Conservation (phyloP, 1,284 basidiomycete genomes). For the Mycena sp. region DNA sequence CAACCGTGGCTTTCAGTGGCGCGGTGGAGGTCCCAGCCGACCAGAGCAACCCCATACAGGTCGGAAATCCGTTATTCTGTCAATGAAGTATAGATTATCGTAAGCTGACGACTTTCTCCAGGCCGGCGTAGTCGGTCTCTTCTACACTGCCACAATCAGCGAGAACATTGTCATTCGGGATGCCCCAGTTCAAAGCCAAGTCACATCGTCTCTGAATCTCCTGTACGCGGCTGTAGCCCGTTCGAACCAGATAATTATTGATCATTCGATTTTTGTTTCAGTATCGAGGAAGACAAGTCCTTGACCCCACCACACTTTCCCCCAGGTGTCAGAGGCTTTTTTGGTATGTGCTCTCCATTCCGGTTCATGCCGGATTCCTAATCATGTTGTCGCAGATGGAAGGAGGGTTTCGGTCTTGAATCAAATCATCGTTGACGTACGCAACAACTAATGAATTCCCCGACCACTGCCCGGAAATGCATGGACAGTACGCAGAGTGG, state of each 20-base stretch:
- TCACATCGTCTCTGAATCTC: slow-evolving; percentile 40
- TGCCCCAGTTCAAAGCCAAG: slow-evolving; percentile 31
- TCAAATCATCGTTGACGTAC: slow-evolving; percentile 16
- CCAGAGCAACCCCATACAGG: slow-evolving; percentile 26
- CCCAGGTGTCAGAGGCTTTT: slow-evolving; percentile 20
- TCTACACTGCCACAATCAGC: slow-evolving; percentile 37
- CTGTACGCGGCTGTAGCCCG: no score
- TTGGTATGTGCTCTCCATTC: slow-evolving; percentile 12
- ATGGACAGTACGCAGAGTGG: no score
- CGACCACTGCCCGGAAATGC: no score
- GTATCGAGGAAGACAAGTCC: slow-evolving; percentile 28
- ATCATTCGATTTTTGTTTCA: neutral
- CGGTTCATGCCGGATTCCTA: neutral
- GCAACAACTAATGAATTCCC: neutral
- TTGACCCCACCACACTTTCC: slow-evolving; percentile 18
- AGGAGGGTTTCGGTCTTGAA: slow-evolving; percentile 18
- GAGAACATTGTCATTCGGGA: slow-evolving; percentile 33
- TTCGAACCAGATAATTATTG: no score
- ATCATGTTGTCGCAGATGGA: slow-evolving; percentile 2
- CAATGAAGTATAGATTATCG: neutral
- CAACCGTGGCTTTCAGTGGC: slow-evolving; percentile 36
- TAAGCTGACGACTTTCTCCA: slow-evolving; percentile 1
- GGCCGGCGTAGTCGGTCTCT: slow-evolving; percentile 38
- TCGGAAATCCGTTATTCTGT: slow-evolving; percentile 7
- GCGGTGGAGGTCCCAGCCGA: slow-evolving; percentile 36